Evolutionary conservation across 1,139 yeast genomes (phyloP).

Genomic region (Candida neerlandica): DNA sequence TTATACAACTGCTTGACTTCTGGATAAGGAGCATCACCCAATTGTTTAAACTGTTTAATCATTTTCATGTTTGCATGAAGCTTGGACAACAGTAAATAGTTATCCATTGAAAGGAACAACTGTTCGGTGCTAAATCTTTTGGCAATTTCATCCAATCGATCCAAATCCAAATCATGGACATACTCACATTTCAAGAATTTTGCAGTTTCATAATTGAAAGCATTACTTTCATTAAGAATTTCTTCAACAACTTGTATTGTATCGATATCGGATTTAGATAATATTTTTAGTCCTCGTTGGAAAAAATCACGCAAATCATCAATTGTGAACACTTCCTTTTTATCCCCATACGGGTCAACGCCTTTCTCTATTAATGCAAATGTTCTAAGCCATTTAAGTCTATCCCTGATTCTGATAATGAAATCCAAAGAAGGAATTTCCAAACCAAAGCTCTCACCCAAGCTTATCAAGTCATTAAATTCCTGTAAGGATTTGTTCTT

Average conservation of each 20-base stretch:
- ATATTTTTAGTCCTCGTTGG: slow-evolving; percentile 41
- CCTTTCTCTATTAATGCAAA: slow-evolving; percentile 39
- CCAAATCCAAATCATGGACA: slow-evolving; percentile 28
- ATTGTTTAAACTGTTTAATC: slow-evolving; percentile 24
- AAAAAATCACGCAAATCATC: slow-evolving; percentile 39
- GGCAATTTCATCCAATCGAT: slow-evolving; percentile 25
- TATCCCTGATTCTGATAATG: slow-evolving; percentile 50
- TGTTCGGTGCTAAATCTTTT: slow-evolving; percentile 26
- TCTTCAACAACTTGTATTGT: slow-evolving; percentile 24
- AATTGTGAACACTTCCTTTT: slow-evolving; percentile 40
- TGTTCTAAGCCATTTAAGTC: slow-evolving; percentile 51
- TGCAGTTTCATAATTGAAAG: slow-evolving; percentile 29
- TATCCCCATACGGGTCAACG: slow-evolving; percentile 44
- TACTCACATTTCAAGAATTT: slow-evolving; percentile 27
- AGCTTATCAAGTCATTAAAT: slow-evolving; percentile 46
- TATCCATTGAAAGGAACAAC: slow-evolving; percentile 30
- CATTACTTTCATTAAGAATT: slow-evolving; percentile 34
- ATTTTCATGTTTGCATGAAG: slow-evolving; percentile 27
- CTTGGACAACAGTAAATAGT: slow-evolving; percentile 31
- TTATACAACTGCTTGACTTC: slow-evolving; percentile 29
- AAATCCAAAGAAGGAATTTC: slow-evolving; percentile 53
- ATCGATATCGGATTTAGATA: slow-evolving; percentile 30
- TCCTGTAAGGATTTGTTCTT: slow-evolving; percentile 35
- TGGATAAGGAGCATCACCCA: slow-evolving; percentile 20
- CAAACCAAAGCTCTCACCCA: slow-evolving; percentile 64